Evolutionary conservation across 163 green algal species (phyloP).

Genomic region (Picocystis sp.): DNA sequence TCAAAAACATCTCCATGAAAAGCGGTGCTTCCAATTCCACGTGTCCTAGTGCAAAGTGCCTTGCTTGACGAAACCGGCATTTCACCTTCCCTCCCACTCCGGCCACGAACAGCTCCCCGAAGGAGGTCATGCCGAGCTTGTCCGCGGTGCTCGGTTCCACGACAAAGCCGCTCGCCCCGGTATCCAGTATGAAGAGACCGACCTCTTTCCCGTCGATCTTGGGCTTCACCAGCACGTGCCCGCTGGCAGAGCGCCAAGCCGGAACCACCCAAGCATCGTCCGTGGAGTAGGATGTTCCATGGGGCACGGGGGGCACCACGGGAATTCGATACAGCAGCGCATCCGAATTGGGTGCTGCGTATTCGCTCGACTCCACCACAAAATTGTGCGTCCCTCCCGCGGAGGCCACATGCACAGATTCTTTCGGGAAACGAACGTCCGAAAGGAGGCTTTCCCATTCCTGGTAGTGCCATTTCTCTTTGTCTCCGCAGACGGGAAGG

Average conservation of each 20-base stretch:
- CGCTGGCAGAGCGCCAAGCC: constrained; percentile 20
- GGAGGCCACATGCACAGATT: background rate
- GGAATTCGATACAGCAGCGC: constrained; percentile 6
- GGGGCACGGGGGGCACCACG: background rate
- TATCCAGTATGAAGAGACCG: constrained; percentile 46
- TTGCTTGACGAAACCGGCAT: constrained; percentile 29
- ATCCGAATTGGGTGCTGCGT: background rate
- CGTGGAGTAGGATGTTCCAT: constrained; percentile 5
- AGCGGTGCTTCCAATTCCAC: constrained; percentile 37
- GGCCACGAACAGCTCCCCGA: constrained; percentile 49
- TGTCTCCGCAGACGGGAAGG: constrained; percentile 27
- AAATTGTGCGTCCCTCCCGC: constrained; percentile 12
- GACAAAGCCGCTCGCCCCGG: constrained; percentile 33
- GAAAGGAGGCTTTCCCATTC: background rate
- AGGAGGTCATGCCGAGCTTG: constrained; percentile 24
- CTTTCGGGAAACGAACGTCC: background rate
- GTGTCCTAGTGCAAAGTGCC: constrained; percentile 29
- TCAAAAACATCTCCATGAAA: constrained; percentile 54
- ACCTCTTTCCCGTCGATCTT: constrained; percentile 31
- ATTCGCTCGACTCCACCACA: background rate
- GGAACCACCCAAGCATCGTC: background rate
- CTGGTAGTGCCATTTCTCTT: constrained; percentile 27
- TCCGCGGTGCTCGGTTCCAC: constrained; percentile 29
- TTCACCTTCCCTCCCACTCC: constrained; percentile 36
- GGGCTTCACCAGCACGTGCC: constrained; percentile 34